Evolutionary conservation across 1,284 basidiomycete species (phyloP), one percentile per base, ranked within the genome.

Genomic region (Trichosporon sp.): DNA sequence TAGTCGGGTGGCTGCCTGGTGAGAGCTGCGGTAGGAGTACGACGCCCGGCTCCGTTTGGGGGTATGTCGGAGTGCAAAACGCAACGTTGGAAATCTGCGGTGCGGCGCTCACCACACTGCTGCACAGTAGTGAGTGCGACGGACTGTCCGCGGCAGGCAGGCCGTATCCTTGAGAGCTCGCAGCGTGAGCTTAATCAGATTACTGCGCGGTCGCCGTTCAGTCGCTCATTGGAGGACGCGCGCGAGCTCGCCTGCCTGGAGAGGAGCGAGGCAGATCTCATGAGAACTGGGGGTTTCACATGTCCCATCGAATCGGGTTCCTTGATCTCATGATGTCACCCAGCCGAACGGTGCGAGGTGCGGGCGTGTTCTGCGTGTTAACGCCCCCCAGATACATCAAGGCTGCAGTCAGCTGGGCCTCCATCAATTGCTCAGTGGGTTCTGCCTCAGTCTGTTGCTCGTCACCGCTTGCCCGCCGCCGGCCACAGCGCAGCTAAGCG

Each of bases 321-420:
- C 56, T 60, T 58, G 53, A 31, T 60, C 56, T 31, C 56, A 60
- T 60, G 56, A 60, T 60, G 56, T 60, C 56, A 60, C 56, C 56
- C 27, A n/a, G 29, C 56, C 47, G 47, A 51, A 21, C 47, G 21
- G 21, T 21, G 47, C 47, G 23, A 51, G 38, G 15, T 42, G 38
- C 38, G 38, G 38, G 35, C 11, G n/a, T 38, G 35, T n/a, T 11
- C 18, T 4, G 21, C 23, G 21, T 51, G 47, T 51, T 25, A 8
- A 11, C 47, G 21, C 9, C 47, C 44, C 47, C 47, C 47, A 21
- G 23, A 51, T 51, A 51, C 38, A 51, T 51, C 2, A 51, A 15
- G 47, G 4, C 44, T 47, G 21, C 44, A 47, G 47, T 25, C 47
- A 51, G 47, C 47, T 51, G 47, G 9, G 38, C 3, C 21, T 23